Base-by-base conservation (phyloP, 2,329 filamentous ascomycete genomes). In the Thelonectria discophora region DNA sequence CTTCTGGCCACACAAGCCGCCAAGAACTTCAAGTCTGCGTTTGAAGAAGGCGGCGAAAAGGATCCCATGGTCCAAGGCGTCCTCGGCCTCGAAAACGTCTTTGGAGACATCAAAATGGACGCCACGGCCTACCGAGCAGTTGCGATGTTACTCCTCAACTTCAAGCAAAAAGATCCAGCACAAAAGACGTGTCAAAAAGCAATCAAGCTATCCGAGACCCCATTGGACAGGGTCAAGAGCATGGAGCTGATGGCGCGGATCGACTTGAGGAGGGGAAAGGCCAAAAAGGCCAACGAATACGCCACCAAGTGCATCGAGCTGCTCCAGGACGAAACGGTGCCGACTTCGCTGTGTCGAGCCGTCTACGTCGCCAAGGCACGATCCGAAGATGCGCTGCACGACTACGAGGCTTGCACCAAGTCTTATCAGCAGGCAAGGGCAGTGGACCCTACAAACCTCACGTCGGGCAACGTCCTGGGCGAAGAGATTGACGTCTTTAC, bases 401-500 rank as follows among this genome's bases (percentile, higher is more conserved):
- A 64, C 18, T 51, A 54, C 6, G 51, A 63, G 1, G 62, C 48
- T 0, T 67, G 69, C 3, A 54, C 58, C 10, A 27, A 58, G 15
- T 68, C 67, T 1, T 73, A 65, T 42, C 47, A 18, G 1, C 39
- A 55, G 9, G 65, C 70, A 9, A 66, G 64, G 27, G 21, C 42
- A 0, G 49, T 62, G 8, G 71, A 74, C n/a, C 72, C 69, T 1
- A 49, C 55, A 6, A 55, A 56, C 1, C 11, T 69, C 21, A 70
- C 67, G 0, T n/a, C 60, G 1, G 71, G 65, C 1, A 57, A 66
- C 21, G 54, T 63, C 2, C 57, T 74, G 1, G 55, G 62, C 3
- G 66, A 65, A 20, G 71, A 73, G 37, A 57, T 74, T 1, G 30
- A 50, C 1, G 34, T 72, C 2, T 65, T 65, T 15, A 20, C 64